Evolutionary conservation across 805 yeast genomes (phyloP).

Genomic region (Lipomyces yamanashiensis): DNA sequence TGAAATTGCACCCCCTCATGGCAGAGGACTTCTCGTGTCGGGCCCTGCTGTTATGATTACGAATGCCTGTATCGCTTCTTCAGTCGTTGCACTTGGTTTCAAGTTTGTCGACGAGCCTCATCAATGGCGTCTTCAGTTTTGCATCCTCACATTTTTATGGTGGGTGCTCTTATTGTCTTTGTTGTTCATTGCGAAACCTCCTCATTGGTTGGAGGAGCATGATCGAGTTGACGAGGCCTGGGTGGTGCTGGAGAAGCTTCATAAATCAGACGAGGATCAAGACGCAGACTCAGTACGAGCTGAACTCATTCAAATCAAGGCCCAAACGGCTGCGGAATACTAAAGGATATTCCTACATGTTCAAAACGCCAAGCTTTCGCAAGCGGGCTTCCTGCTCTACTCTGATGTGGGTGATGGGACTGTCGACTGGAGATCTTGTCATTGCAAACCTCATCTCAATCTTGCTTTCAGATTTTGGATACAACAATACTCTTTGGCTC

Average conservation of each 20-base stretch:
- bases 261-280: not conserved
- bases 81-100: conserved; percentile 47
- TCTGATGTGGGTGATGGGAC: not conserved
- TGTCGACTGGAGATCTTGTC: not conserved
- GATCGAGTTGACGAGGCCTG: conserved; percentile 62
- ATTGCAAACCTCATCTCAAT: not conserved
- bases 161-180: conserved; percentile 49
- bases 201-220: conserved; percentile 53
- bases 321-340: not conserved
- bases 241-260: conserved; percentile 1
- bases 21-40: conserved; percentile 71
- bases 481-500: not conserved
- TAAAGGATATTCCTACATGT: not conserved
- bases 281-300: not conserved
- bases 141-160: conserved; percentile 56
- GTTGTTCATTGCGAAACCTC: conserved; percentile 57
- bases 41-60: conserved; percentile 43
- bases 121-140: conserved; percentile 58
- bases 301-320: not conserved
- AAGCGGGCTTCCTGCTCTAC: not conserved
- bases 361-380: not conserved
- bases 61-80: conserved; percentile 44
- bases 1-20: conserved; percentile 75
- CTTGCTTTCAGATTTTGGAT: not conserved
- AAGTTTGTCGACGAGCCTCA: not conserved